Percentiles rank a stretch among this genome's conserved stretches.
Conservation (phyloP, 2,329 filamentous ascomycete species). For the Fusarium xyrophilum region DNA sequence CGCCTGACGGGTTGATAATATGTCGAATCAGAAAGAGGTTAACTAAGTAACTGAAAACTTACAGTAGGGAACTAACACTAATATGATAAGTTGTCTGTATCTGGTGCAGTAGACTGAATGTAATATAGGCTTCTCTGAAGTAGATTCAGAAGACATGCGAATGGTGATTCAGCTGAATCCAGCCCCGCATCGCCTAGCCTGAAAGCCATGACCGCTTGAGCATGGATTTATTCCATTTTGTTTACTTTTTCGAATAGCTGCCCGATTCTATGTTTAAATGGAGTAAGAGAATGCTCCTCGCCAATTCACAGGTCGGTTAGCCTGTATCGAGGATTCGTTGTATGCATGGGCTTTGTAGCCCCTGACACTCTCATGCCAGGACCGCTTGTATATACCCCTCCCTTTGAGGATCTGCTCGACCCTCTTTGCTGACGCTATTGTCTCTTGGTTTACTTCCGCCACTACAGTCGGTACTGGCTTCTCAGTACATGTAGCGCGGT, state of each 20-base stretch:
- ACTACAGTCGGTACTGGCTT: background rate
- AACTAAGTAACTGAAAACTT: background rate
- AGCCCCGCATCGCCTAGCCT: no score
- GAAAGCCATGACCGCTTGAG: background rate
- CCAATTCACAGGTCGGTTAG: background rate
- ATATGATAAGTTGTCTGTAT: background rate
- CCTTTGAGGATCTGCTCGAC: background rate
- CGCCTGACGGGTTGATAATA: no score
- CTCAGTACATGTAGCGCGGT: background rate
- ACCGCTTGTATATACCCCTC: no score
- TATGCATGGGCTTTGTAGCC: background rate
- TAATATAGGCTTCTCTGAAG: rapidly evolving
- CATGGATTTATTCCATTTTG: background rate
- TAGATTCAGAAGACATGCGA: background rate
- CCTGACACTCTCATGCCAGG: no score
- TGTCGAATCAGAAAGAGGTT: no score
- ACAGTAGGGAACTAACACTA: background rate
- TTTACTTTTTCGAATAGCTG: background rate
- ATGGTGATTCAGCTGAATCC: background rate
- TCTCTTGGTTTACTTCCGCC: background rate
- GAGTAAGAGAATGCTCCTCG: background rate
- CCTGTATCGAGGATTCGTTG: background rate
- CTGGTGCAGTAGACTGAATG: rapidly evolving
- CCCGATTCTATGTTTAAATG: background rate
- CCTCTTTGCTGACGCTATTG: background rate